Base-by-base conservation (phyloP, 1,284 basidiomycete genomes). In the Leccinum subfulvum region DNA sequence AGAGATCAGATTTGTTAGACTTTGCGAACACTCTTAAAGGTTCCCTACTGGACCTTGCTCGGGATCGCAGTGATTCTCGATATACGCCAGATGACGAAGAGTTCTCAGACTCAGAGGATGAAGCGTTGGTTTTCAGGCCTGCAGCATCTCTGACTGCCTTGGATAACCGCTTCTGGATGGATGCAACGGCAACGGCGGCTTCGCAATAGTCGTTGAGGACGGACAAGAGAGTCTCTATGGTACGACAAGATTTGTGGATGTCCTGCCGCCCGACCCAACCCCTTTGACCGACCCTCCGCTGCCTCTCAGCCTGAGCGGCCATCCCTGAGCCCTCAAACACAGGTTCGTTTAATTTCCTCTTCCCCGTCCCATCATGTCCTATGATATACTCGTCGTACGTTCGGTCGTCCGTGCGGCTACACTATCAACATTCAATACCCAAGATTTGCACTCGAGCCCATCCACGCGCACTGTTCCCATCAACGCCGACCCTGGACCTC, bases 221-320 rank as follows among this genome's bases (percentile, higher is more conserved):
- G 67, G 80, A 82, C 61, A 90, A 81, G 41, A 91, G 81, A 9
- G 79, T 78, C 69, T 92, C 90, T 60, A 92, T 78, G 9, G 88
- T 82, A 72, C 87, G 89, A 80, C 90, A 91, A 3, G 88, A 86
- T 73, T 88, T 91, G 79, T 91, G 90, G 21, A 92, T 82, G 64
- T 92, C 90, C 16, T 77, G 70, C 51, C 89, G 83, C 63, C 91
- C 89, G 9, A 77, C 73, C 47, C 47, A 21, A 14, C 13, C 47
- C 47, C 59, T 6, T 37, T 49, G 37, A 65, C 39, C 57, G 62
- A 56, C 55, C 23, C 18, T 14, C 39, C 16, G 30, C 39, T 26
- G 30, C 13, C 57, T n/a, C 39, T 41, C 39, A 41, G 39, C 8
- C 39, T 9, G 39, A 41, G 39, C 7, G 57, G 21, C 59, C 52